Conservation (phyloP, 257 asterid species). For the Eustoma russellianum region DNA sequence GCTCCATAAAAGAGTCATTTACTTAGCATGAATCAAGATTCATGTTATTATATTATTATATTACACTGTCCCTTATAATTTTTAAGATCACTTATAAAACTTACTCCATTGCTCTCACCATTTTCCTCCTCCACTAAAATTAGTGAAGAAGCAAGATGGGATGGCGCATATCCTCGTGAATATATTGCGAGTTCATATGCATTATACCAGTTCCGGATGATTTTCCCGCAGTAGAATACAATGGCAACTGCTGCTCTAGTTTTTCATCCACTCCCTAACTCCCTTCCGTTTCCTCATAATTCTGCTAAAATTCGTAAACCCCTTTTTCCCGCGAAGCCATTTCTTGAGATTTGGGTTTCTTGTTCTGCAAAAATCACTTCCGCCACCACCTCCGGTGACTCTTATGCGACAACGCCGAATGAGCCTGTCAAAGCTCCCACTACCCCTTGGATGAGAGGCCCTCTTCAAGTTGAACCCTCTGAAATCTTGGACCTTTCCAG, state of each 20-base stretch:
- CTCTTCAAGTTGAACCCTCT: conserved; percentile 52
- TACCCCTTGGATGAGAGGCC: conserved; percentile 91
- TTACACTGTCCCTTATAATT: no score
- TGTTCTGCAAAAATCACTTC: conserved; percentile 6
- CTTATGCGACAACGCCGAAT: conserved; percentile 20
- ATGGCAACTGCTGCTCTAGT: conserved; percentile 31
- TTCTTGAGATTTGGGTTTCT: conserved; percentile 9
- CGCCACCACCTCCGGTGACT: conserved; percentile 15
- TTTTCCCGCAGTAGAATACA: no score
- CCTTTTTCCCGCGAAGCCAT: conserved; percentile 11
- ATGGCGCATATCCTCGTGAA: no score
- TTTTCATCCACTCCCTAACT: conserved; percentile 24
- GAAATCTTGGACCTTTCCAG: conserved; percentile 39
- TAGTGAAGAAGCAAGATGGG: no score
- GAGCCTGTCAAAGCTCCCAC: conserved; percentile 55
- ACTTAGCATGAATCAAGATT: no score
- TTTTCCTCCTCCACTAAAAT: no score
- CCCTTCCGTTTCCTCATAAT: conserved; percentile 19
- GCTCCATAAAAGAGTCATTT: no score
- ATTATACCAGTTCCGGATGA: no score
- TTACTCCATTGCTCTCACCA: no score
- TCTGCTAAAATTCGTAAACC: conserved; percentile 20
- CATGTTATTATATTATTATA: no score
- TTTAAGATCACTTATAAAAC: no score
- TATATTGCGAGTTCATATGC: no score